phyloP scores from a whole-genome alignment of 2,329 filamentous ascomycete genomes.

The Xylaria sp. region DNA sequence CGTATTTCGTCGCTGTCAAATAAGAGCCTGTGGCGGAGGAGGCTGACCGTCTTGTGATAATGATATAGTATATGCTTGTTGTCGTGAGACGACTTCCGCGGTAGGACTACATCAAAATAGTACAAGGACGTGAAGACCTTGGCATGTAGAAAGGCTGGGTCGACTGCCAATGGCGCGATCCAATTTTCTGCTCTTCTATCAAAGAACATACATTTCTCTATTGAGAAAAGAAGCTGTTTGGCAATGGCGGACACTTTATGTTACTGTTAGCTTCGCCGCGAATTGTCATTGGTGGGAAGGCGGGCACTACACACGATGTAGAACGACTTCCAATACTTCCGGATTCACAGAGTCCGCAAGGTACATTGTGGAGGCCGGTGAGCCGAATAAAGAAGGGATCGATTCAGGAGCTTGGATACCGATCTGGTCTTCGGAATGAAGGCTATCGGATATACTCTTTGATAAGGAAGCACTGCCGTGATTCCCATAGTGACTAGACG shows the following conservation, averaged over 20 bases:
- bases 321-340: slow-evolving; percentile 22
- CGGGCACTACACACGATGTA: slow-evolving; percentile 8
- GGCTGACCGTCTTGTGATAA: slow-evolving; percentile 32
- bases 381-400: slow-evolving; percentile 5
- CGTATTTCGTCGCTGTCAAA: slow-evolving; percentile 14
- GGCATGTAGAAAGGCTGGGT: slow-evolving; percentile 35
- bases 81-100: background rate
- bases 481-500: background rate
- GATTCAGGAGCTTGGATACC: background rate
- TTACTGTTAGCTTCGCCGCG: background rate
- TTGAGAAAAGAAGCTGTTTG: slow-evolving; percentile 35
- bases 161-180: slow-evolving; percentile 33
- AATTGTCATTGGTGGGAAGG: too few relatives aligned
- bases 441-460: background rate
- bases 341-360: slow-evolving; percentile 33
- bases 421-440: background rate
- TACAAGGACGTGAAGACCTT: slow-evolving; percentile 32
- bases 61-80: slow-evolving; percentile 21
- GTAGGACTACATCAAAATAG: slow-evolving; percentile 26
- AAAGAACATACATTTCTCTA: slow-evolving; percentile 37
- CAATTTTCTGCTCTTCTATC: slow-evolving; percentile 36
- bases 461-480: background rate
- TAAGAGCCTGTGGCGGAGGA: slow-evolving; percentile 36
- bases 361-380: slow-evolving; percentile 23
- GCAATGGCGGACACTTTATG: slow-evolving; percentile 35